Evolutionary conservation across 352 stramenopile genomes (phyloP).

Genomic region (Phytopythium kandeliae): DNA sequence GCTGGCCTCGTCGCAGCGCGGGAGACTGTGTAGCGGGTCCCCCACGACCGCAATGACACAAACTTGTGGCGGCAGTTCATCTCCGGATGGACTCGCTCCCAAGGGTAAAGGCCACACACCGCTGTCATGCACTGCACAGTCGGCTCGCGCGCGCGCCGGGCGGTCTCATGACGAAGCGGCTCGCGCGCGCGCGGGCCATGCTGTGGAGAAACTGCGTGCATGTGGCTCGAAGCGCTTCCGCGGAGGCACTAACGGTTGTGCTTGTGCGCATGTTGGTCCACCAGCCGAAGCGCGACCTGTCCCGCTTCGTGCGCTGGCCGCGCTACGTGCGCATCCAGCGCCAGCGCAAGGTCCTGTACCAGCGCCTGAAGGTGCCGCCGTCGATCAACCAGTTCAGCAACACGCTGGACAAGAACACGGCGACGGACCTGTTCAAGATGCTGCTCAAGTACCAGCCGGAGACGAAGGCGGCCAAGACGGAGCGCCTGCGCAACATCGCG

Average conservation of each 20-base stretch:
- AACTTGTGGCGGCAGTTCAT: slow-evolving; percentile 81
- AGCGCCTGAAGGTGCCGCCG: slow-evolving; percentile 98
- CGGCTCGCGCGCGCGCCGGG: slow-evolving; percentile 17
- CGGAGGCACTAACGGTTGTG: neutral
- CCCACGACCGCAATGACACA: slow-evolving; percentile 91
- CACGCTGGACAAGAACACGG: slow-evolving; percentile 97
- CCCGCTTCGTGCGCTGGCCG: slow-evolving; percentile 98
- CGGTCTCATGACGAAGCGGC: neutral
- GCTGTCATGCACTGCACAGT: slow-evolving; percentile 17
- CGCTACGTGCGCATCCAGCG: slow-evolving; percentile 98
- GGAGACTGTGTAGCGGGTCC: slow-evolving; percentile 75
- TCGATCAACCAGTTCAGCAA: slow-evolving; percentile 99
- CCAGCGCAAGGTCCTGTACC: slow-evolving; percentile 98
- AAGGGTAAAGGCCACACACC: slow-evolving; percentile 61
- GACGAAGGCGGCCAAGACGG: slow-evolving; percentile 96
- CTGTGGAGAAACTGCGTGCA: slow-evolving; percentile 4
- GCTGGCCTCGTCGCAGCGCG: slow-evolving; percentile 11
- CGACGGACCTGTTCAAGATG: slow-evolving; percentile 97
- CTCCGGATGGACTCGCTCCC: slow-evolving; percentile 40
- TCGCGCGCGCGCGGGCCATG: neutral
- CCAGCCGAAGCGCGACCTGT: slow-evolving; percentile 95
- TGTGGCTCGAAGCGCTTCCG: neutral
- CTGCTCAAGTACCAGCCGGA: slow-evolving; percentile 99
- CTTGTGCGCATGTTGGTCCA: slow-evolving; percentile 3
- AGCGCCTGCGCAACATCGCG: slow-evolving; percentile 95